A percentile compares a stretch with the other conserved stretches of the same genome.
Conservation (phyloP, 768 basidiomycete species). For the Leccinum sublutescens region DNA sequence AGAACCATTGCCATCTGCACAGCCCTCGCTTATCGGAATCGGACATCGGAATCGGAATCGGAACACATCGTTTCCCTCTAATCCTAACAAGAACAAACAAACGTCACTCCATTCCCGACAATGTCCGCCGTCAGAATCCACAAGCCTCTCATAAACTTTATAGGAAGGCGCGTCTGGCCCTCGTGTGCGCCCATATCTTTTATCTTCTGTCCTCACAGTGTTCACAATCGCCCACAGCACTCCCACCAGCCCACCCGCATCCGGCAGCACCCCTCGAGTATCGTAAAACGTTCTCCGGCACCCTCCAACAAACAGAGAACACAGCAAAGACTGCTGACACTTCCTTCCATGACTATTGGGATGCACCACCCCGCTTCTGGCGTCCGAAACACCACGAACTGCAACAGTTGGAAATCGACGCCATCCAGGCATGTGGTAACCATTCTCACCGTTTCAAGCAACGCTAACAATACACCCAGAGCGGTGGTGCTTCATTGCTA, state of each 20-base stretch:
- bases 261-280: slow-evolving; percentile 67
- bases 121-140: slow-evolving; percentile 40
- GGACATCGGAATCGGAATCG: slow-evolving; percentile 12
- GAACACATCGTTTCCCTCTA: slow-evolving; percentile 6
- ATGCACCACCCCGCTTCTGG: slow-evolving; percentile 63
- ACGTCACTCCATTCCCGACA: slow-evolving; percentile 18
- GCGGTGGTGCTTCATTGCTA: slow-evolving; percentile 62
- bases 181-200: slow-evolving; percentile 34
- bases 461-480: slow-evolving; percentile 33
- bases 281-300: slow-evolving; percentile 48
- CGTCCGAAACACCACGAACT: slow-evolving; percentile 47
- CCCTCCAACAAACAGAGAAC: slow-evolving; percentile 35
- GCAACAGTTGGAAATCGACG: slow-evolving; percentile 60
- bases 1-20: slow-evolving; percentile 8
- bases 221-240: slow-evolving; percentile 31
- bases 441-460: background rate
- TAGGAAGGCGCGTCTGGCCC: slow-evolving; percentile 57
- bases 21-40: slow-evolving; percentile 12
- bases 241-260: slow-evolving; percentile 49
- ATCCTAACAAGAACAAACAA: slow-evolving; percentile 25
- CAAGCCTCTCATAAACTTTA: slow-evolving; percentile 60
- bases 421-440: slow-evolving; percentile 51
- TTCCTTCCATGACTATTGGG: slow-evolving; percentile 57
- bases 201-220: background rate
- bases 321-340: background rate